phyloP scores from a whole-genome alignment of 2,329 filamentous ascomycete genomes.

The Verticillium albo-atrum region DNA sequence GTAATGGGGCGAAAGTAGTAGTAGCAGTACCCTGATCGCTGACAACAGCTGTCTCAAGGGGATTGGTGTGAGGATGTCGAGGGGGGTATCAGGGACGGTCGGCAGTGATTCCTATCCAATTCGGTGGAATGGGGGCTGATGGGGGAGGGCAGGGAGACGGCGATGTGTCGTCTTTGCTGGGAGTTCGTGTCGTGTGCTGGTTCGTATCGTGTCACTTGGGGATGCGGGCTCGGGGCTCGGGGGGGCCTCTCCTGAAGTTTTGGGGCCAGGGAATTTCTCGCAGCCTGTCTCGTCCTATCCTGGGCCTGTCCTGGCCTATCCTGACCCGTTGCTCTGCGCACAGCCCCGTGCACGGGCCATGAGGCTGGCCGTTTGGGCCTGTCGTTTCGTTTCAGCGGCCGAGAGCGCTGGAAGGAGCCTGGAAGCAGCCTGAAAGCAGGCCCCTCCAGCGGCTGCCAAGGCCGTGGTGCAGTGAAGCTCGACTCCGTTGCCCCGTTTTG shows the following conservation, averaged over 20 bases:
- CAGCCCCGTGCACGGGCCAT: slow-evolving; percentile 1
- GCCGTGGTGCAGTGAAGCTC: no score
- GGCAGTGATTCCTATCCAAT: not conserved
- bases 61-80: not conserved
- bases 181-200: slow-evolving; percentile 1
- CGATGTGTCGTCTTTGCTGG: not conserved
- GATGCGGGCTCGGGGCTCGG: not conserved
- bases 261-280: slow-evolving; percentile 3
- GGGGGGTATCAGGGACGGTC: not conserved
- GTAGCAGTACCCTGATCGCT: not conserved
- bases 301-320: not conserved
- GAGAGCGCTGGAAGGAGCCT: no score
- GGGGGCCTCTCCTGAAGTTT: slow-evolving; percentile 2
- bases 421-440: no score
- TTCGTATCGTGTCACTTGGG: not conserved
- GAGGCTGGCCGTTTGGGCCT: not conserved
- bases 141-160: not conserved
- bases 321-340: not conserved
- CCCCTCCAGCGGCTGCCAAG: no score
- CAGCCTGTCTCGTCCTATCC: not conserved
- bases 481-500: no score
- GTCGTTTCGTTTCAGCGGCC: not conserved
- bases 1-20: not conserved
- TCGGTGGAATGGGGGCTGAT: not conserved
- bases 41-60: not conserved